Conservation (phyloP, 768 basidiomycete species). For the Crepidotus variabilis region DNA sequence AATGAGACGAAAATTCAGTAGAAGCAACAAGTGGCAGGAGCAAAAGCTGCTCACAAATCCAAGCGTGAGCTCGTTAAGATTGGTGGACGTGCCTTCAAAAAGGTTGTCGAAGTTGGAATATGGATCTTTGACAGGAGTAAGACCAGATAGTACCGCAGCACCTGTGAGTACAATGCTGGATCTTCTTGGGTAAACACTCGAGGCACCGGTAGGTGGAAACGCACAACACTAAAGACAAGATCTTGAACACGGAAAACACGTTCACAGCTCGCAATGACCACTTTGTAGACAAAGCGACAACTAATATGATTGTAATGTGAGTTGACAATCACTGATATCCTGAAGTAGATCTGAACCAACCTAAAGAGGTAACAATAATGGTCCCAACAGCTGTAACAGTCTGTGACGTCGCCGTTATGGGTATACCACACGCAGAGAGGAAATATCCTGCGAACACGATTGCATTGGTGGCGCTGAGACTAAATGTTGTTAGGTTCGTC, state of each 20-base stretch:
- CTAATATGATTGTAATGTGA: slow-evolving; percentile 10
- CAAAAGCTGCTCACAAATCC: slow-evolving; percentile 21
- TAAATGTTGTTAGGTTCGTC: slow-evolving; percentile 1
- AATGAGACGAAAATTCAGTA: slow-evolving; percentile 4
- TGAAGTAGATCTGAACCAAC: slow-evolving; percentile 11
- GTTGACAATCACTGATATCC: neutral
- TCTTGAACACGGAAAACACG: slow-evolving; percentile 26
- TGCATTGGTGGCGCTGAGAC: slow-evolving; percentile 29
- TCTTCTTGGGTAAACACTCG: neutral
- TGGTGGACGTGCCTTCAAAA: slow-evolving; percentile 47
- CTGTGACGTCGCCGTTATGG: slow-evolving; percentile 24
- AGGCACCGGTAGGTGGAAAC: neutral
- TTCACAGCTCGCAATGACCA: slow-evolving; percentile 30
- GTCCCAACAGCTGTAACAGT: slow-evolving; percentile 21
- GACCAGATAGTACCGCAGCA: slow-evolving; percentile 54
- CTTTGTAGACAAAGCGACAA: slow-evolving; percentile 30
- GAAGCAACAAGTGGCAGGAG: neutral
- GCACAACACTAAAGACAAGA: slow-evolving; percentile 26
- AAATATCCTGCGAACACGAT: slow-evolving; percentile 37
- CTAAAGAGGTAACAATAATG: slow-evolving; percentile 21
- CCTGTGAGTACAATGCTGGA: slow-evolving; percentile 45
- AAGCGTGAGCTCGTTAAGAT: slow-evolving; percentile 37
- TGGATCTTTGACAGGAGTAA: slow-evolving; percentile 50
- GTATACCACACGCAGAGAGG: slow-evolving; percentile 26
- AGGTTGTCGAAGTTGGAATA: slow-evolving; percentile 51